These are phyloP conservation scores for Aurantiochytrium sp. DNA, from an alignment of 108 stramenopile species.

Conservation along the genomic window DNA sequence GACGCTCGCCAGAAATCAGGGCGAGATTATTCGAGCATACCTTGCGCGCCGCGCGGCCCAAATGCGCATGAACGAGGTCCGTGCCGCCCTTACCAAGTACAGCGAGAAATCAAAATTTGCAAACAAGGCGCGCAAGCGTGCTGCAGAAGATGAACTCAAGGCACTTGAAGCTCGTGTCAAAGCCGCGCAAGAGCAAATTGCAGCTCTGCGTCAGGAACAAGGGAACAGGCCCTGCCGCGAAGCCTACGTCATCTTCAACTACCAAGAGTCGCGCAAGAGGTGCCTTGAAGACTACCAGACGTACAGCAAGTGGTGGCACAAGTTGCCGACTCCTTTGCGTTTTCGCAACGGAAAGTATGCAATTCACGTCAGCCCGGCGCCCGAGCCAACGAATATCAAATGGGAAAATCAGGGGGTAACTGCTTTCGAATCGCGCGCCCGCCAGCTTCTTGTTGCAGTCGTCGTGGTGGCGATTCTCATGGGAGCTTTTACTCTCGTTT, in stretches of 20 bases:
- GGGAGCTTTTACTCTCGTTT: background rate
- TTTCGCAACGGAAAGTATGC: background rate
- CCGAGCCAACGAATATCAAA: background rate
- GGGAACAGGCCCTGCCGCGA: background rate
- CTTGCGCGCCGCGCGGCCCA: background rate
- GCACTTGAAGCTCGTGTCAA: background rate
- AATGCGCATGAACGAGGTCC: background rate
- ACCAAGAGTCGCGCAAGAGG: background rate
- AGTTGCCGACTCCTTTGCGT: background rate
- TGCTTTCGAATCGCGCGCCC: no score
- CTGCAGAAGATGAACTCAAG: background rate
- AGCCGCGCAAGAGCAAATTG: background rate
- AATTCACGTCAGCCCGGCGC: background rate
- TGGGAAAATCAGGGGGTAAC: background rate
- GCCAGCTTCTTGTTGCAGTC: background rate
- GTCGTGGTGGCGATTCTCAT: background rate
- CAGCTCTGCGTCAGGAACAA: background rate
- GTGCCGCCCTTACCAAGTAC: background rate
- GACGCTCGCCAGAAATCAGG: background rate
- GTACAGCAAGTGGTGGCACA: background rate
- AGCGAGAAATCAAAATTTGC: background rate
- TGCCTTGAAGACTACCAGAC: background rate
- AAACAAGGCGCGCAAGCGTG: background rate
- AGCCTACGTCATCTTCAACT: background rate
- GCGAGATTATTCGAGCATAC: background rate